Evolutionary conservation across 2,329 filamentous ascomycete species (phyloP), one percentile per base, ranked within the genome.

Genomic region (Paecilomyces variotii): DNA sequence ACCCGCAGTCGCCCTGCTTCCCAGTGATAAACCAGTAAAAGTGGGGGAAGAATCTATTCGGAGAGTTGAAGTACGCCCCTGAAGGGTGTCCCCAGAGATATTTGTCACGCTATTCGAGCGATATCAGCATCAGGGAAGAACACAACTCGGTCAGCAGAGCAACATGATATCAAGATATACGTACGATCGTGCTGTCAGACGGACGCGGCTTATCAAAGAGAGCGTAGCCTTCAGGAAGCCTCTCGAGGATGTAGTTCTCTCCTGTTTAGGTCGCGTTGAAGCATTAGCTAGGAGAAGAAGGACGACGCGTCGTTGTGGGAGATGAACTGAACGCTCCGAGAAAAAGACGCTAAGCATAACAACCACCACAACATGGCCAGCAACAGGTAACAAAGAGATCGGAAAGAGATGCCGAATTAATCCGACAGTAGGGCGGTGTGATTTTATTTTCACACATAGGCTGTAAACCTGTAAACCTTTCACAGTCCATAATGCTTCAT

Each of bases 31-130:
- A 66, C 66, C 79, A 76, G 55, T 77, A 71, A 66, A 87, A 86
- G 60, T 87, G 84, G 0, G 79, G 78, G 54, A 78, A 82, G 62
- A 85, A 85, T 3, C 79, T 71, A 24, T 76, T 76, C 0, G 79
- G 76, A 0, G 84, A 86, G 53, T 83, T 78, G 58, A 82, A 86
- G 14, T 69, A 72, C 54, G 72, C 72, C 6, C 78, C 77, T 6
- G 70, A 69, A 0, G 82, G 82, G 66, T 87, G 83, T 0, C 84
- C 84, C 57, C 76, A 86, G 0, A 86, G 70, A 57, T 81, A 84
- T 55, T 79, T 77, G 66, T 86, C 84, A 7, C 78, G 64, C 67
- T 82, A 68, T 24, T 64, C 53, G 27, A 54, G 28, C 11, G 12
- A 34, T 5, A 45, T 45, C 39, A 45, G 39, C n/a, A 56, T 50